Evolutionary conservation across 2,329 filamentous ascomycete species (phyloP).

Genomic region (Stachybotrys chlorohalonatus): DNA sequence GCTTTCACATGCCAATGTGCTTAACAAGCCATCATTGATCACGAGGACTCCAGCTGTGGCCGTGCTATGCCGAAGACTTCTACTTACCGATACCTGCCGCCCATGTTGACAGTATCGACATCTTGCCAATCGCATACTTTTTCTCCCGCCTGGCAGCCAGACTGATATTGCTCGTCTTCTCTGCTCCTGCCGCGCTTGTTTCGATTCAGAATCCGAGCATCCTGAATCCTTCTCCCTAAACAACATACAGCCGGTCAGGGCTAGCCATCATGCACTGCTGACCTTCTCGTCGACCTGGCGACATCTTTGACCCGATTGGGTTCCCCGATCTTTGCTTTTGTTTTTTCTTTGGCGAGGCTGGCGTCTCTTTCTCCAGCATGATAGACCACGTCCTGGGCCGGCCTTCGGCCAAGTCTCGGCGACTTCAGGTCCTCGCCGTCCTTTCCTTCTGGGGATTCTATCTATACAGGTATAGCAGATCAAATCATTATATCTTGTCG

Average conservation of each 20-base stretch:
- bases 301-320: not conserved
- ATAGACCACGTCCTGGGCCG: conserved; percentile 87
- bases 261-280: not conserved
- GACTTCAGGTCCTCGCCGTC: conserved; percentile 86
- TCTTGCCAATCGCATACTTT: not conserved
- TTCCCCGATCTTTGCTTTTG: not conserved
- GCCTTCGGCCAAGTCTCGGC: conserved; percentile 83
- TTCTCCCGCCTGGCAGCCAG: not conserved
- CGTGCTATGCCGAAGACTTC: not conserved
- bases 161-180: too few relatives aligned
- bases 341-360: too few relatives aligned
- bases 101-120: not conserved
- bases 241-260: too few relatives aligned
- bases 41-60: not conserved
- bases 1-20: not conserved
- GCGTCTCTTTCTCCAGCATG: conserved; percentile 26
- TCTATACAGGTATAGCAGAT: conserved; percentile 53
- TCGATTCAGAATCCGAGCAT: not conserved
- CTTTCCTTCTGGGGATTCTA: conserved; percentile 88
- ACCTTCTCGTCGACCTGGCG: not conserved
- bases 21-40: not conserved
- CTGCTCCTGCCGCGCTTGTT: too few relatives aligned
- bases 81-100: not conserved
- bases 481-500: not conserved
- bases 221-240: not conserved